A percentile compares a stretch with the other conserved stretches of the same genome.
Conservation (phyloP, 2,329 filamentous ascomycete genomes). For the Lasiodiplodia sp. region DNA sequence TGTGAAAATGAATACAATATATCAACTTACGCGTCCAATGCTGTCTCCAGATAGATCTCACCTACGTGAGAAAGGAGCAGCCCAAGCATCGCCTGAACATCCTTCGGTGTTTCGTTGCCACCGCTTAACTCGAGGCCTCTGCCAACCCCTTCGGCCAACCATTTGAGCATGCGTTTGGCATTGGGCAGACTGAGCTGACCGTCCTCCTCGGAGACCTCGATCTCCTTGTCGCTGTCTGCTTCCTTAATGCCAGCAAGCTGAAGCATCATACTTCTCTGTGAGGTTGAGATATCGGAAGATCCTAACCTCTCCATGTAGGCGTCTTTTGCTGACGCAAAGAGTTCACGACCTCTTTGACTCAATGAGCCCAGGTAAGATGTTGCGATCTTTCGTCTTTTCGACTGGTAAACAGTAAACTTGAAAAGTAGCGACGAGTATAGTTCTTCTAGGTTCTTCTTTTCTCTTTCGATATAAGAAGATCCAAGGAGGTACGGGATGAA, state of each 20-base stretch:
- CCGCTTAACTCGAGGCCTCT: constrained; percentile 89
- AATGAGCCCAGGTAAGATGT: constrained; percentile 93
- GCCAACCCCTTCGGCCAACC: constrained; percentile 94
- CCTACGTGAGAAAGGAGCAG: constrained; percentile 88
- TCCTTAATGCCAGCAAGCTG: constrained; percentile 83
- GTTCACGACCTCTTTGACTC: constrained; percentile 86
- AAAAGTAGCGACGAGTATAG: constrained; percentile 91
- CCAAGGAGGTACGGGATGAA: constrained; percentile 72
- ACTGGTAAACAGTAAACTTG: constrained; percentile 89
- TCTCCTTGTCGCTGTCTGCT: constrained; percentile 79
- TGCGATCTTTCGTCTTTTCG: constrained; percentile 82
- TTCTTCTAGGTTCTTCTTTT: constrained; percentile 75
- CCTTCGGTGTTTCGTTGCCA: constrained; percentile 88
- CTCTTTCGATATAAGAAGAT: constrained; percentile 70
- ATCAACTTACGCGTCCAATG: constrained; percentile 62
- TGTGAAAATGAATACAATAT: neutral
- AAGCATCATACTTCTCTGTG: constrained; percentile 89
- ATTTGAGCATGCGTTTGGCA: constrained; percentile 97
- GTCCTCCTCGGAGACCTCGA: constrained; percentile 90
- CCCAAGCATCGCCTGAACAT: constrained; percentile 84
- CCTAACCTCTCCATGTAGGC: constrained; percentile 89
- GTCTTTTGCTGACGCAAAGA: constrained; percentile 87
- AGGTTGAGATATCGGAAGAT: constrained; percentile 84
- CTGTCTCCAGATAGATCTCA: constrained; percentile 75
- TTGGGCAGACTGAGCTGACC: constrained; percentile 82